These are phyloP conservation scores for Amphibolis antarctica DNA, from an alignment of 106 monocot genomes.

Conservation along the genomic window DNA sequence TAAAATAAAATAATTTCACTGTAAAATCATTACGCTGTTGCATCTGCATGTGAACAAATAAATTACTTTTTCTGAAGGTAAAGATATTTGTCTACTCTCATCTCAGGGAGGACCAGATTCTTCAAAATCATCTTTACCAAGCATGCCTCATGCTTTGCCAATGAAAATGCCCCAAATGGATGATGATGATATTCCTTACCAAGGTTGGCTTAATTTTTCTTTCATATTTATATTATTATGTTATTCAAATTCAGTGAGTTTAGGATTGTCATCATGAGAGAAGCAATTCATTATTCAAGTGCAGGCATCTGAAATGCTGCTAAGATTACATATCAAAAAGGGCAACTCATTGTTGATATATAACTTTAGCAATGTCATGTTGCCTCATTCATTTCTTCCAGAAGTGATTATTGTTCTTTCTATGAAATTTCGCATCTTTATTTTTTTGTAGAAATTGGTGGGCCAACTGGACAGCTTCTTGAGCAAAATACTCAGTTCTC, in stretches of 20 bases:
- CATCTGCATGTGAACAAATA: neutral
- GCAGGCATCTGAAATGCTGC: too few relatives aligned
- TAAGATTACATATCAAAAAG: too few relatives aligned
- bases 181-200: constrained; percentile 83
- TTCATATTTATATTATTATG: neutral
- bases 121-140: constrained; percentile 47
- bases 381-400: too few relatives aligned
- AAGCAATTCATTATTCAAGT: too few relatives aligned
- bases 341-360: too few relatives aligned
- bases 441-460: constrained; percentile 63
- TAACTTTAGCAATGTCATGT: too few relatives aligned
- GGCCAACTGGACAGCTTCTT: constrained; percentile 66
- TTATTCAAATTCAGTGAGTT: neutral
- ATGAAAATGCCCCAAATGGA: constrained; percentile 45
- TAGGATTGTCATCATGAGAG: too few relatives aligned
- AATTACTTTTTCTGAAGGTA: neutral
- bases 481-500: constrained; percentile 62
- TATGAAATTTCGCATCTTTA: neutral
- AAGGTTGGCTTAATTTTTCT: constrained; percentile 29
- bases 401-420: neutral
- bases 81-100: neutral
- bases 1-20: too few relatives aligned
- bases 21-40: too few relatives aligned
- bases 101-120: constrained; percentile 63
- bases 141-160: constrained; percentile 42